phyloP scores from a whole-genome alignment of 352 stramenopile species.

The Pythium myriotylum region DNA sequence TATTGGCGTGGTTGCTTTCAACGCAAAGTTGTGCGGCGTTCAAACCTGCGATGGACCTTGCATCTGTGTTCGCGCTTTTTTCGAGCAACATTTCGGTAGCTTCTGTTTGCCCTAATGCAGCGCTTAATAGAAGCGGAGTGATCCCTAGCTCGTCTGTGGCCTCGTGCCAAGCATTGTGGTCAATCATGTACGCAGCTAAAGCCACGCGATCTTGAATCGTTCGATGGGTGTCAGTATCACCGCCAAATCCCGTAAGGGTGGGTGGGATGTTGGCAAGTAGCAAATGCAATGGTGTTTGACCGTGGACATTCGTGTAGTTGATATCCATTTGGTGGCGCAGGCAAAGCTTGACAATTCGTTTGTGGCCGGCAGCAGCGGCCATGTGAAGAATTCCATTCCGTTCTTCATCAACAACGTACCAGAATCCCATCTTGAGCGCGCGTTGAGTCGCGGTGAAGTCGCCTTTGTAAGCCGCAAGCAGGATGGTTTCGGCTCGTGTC shows the following conservation, averaged over 20 bases:
- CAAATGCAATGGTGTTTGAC: slow-evolving; percentile 71
- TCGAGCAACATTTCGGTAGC: slow-evolving; percentile 74
- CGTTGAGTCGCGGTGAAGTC: slow-evolving; percentile 74
- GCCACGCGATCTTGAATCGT: slow-evolving; percentile 44
- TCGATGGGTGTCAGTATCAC: slow-evolving; percentile 18
- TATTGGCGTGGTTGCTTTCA: slow-evolving; percentile 58
- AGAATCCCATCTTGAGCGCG: slow-evolving; percentile 50
- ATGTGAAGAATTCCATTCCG: slow-evolving; percentile 78
- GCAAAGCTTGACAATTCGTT: slow-evolving; percentile 84
- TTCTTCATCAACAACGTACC: slow-evolving; percentile 54
- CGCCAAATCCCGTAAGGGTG: not conserved
- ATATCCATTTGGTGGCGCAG: slow-evolving; percentile 74
- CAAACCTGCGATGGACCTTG: slow-evolving; percentile 37
- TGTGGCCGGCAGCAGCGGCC: slow-evolving; percentile 62
- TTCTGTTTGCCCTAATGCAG: slow-evolving; percentile 59
- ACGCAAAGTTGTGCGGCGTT: slow-evolving; percentile 60
- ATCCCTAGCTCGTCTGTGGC: slow-evolving; percentile 58
- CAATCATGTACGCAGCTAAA: slow-evolving; percentile 82
- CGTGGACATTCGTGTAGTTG: slow-evolving; percentile 58
- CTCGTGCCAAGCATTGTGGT: slow-evolving; percentile 84
- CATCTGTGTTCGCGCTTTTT: slow-evolving; percentile 57
- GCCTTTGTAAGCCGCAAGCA: slow-evolving; percentile 71
- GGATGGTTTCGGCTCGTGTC: slow-evolving; percentile 53
- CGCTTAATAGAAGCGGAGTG: slow-evolving; percentile 64
- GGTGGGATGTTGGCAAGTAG: slow-evolving; percentile 63